These are phyloP conservation scores for Gyromitra esculenta DNA, from an alignment of 2,329 filamentous ascomycete genomes.

Conservation along the genomic window DNA sequence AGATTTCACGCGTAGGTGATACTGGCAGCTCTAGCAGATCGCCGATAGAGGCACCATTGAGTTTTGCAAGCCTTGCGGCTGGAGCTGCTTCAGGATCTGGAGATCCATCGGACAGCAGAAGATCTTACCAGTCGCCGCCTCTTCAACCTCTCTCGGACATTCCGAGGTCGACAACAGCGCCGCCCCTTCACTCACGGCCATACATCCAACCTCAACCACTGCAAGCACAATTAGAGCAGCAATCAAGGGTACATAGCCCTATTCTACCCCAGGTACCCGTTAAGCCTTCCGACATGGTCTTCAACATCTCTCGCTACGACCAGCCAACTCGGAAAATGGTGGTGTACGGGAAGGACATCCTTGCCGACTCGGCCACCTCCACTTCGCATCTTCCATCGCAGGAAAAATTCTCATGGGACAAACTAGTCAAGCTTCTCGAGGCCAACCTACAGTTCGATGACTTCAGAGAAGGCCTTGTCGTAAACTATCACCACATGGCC, in stretches of 20 bases:
- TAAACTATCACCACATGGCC: conserved; percentile 45
- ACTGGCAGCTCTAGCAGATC: conserved; percentile 6
- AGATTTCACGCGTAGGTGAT: neutral
- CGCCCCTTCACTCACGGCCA: neutral
- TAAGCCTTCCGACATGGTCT: conserved; percentile 40
- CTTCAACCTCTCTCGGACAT: conserved; percentile 12
- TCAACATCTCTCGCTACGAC: conserved; percentile 41
- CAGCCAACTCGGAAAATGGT: conserved; percentile 3
- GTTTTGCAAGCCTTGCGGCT: neutral
- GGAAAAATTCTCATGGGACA: conserved; percentile 29
- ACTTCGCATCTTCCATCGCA: neutral
- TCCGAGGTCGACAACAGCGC: neutral
- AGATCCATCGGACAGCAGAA: neutral
- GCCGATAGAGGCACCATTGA: neutral
- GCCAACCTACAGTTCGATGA: conserved; percentile 33
- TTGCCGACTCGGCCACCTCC: neutral
- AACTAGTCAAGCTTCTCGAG: conserved; percentile 16
- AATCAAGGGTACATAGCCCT: neutral
- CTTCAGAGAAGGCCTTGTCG: conserved; percentile 27
- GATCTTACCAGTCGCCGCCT: conserved; percentile 13
- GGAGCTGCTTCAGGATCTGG: neutral
- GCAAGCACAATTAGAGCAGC: neutral
- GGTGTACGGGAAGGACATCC: conserved; percentile 35
- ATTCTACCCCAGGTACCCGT: neutral
- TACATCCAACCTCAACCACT: neutral